Conservation (phyloP, 768 basidiomycete genomes). For the Termitomyces heimii region DNA sequence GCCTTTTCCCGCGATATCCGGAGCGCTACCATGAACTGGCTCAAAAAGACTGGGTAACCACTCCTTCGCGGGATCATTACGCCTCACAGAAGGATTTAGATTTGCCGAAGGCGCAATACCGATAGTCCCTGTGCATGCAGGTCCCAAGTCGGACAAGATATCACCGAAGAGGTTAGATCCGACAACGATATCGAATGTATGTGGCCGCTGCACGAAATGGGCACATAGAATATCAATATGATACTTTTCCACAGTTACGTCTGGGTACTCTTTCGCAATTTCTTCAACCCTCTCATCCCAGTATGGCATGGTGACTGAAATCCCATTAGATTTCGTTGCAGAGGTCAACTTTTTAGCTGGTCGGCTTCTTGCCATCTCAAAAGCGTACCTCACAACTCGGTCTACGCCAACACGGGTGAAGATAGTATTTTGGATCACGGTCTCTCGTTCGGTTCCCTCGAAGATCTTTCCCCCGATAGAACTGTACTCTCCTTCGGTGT, state of each 20-base stretch:
- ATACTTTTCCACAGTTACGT: conserved; percentile 41
- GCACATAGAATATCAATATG: conserved; percentile 49
- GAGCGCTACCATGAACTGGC: conserved; percentile 52
- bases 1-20: conserved; percentile 49
- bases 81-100: conserved; percentile 32
- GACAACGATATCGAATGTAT: conserved; percentile 49
- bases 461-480: conserved; percentile 40
- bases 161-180: conserved; percentile 52
- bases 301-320: conserved; percentile 42
- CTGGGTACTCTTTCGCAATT: conserved; percentile 45
- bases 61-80: conserved; percentile 26
- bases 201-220: conserved; percentile 39
- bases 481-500: conserved; percentile 54
- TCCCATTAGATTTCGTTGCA: conserved; percentile 49
- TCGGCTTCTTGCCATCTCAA: conserved; percentile 42
- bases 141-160: conserved; percentile 51
- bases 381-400: conserved; percentile 46
- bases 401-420: conserved; percentile 46
- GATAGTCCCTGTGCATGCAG: conserved; percentile 49
- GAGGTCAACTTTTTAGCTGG: conserved; percentile 45
- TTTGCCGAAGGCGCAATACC: conserved; percentile 52
- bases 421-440: conserved; percentile 38
- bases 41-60: conserved; percentile 47
- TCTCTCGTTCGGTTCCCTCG: conserved; percentile 32
- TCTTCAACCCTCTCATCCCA: conserved; percentile 42